These are phyloP conservation scores for Xylariales sp. DNA, from an alignment of 2,329 filamentous ascomycete genomes.

Conservation along the genomic window DNA sequence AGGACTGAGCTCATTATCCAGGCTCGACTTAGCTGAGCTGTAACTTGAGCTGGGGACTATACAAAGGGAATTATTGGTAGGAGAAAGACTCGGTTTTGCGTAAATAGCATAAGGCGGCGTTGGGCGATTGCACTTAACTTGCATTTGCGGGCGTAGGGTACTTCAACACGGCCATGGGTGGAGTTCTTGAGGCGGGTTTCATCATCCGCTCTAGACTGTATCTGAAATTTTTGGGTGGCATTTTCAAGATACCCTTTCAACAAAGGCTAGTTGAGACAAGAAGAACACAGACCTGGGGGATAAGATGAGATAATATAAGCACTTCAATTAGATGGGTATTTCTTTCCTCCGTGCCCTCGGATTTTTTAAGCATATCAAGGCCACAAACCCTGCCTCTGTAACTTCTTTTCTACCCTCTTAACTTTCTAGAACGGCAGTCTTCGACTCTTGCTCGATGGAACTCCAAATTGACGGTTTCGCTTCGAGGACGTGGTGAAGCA, in stretches of 20 bases:
- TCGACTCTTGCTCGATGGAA: background rate
- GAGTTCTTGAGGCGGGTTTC: conserved; percentile 23
- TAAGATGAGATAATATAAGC: conserved; percentile 6
- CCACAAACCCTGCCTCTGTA: background rate
- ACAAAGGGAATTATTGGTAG: background rate
- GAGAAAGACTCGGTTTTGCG: conserved; percentile 11
- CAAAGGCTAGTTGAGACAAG: conserved; percentile 42
- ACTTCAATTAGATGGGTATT: conserved; percentile 7
- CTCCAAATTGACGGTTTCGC: background rate
- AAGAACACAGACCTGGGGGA: background rate
- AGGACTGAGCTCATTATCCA: conserved; percentile 42
- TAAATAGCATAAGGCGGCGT: conserved; percentile 32
- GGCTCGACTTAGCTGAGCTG: background rate
- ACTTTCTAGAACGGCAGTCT: background rate
- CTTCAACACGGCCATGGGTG: conserved; percentile 30
- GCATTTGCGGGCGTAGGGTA: conserved; percentile 37
- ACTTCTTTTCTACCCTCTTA: background rate
- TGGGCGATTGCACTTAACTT: conserved; percentile 44
- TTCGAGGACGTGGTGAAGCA: background rate
- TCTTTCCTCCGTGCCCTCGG: background rate
- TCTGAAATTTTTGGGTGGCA: conserved; percentile 15
- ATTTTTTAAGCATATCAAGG: background rate
- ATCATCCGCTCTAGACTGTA: conserved; percentile 28
- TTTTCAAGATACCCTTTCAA: conserved; percentile 50
- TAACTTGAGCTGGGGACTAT: background rate